Percentiles rank a stretch among this genome's conserved stretches.
These are phyloP conservation scores for Talinum fruticosum DNA, from an alignment of 148 eudicot genomes.

Conservation along the genomic window DNA sequence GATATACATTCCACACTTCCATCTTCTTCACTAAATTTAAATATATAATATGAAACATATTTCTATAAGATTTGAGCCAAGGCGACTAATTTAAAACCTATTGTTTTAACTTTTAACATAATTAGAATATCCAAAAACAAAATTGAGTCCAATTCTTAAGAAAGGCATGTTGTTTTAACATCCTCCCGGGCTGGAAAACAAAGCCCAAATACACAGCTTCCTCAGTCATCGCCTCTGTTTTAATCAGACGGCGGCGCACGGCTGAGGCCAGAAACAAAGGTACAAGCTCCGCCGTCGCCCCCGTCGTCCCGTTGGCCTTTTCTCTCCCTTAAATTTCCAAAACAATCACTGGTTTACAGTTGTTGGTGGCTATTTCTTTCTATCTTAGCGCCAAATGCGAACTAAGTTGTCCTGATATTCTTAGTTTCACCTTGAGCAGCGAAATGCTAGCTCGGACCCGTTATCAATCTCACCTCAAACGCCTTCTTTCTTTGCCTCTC, in stretches of 20 bases:
- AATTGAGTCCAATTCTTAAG: too few species aligned
- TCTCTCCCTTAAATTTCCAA: not conserved
- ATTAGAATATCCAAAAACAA: too few species aligned
- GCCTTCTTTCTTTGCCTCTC: conserved; percentile 28
- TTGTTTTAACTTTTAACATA: too few species aligned
- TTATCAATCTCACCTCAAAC: conserved; percentile 38
- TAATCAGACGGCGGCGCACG: not conserved
- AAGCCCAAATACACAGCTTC: not conserved
- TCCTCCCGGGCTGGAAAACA: not conserved
- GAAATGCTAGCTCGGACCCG: conserved; percentile 35
- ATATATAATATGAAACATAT: too few species aligned
- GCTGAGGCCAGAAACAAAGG: not conserved
- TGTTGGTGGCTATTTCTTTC: not conserved
- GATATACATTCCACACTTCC: too few species aligned
- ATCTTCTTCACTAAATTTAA: too few species aligned
- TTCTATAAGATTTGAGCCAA: too few species aligned
- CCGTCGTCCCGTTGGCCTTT: not conserved
- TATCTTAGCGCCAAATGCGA: not conserved
- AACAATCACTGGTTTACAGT: not conserved
- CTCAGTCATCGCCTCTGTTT: not conserved
- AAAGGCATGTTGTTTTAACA: too few species aligned
- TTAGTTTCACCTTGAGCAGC: not conserved
- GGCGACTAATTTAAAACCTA: too few species aligned
- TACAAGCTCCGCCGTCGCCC: not conserved
- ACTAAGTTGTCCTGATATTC: not conserved